Base-by-base conservation (phyloP, 768 basidiomycete genomes). In the Trametes cinnabarina region DNA sequence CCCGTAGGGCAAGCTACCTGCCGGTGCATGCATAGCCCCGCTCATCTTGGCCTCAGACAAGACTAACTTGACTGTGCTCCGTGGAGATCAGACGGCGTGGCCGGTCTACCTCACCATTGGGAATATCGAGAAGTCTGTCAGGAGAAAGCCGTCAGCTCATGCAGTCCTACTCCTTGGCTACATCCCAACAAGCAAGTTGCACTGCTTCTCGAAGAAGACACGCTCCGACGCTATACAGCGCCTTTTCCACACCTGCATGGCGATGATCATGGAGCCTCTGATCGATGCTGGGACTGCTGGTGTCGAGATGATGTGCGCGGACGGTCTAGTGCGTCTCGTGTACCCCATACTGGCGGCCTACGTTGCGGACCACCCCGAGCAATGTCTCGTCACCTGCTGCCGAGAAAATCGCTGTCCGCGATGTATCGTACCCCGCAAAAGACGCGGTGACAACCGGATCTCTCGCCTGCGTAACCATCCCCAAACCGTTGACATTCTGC, bases 41-140 rank as follows among this genome's bases (percentile, higher is more conserved):
- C 44, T 83, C 5, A 79, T 82, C 19, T 63, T 82, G 2, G 72
- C 77, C 0, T 72, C 77, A 0, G 78, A 82, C 65, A 81, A 80
- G 48, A 81, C 77, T 0, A 68, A 73, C 50, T 58, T 80, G 0
- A 76, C 76, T 0, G 57, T 65, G 0, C 77, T 80, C 54, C 60
- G 67, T 8, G 66, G 69, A 0, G 73, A 77, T 53, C 77, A 80
- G 57, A 51, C 51, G 14, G 72, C 71, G 4, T 73, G 66, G 51
- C 72, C 69, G 3, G 68, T 72, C 1, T 72, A 72, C 43, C 39
- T 73, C 4, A 63, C 66, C 10, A 65, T 73, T 35, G 71, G 72
- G 0, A 73, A 72, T 47, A 58, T 73, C 6, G 25, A 51, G 3
- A 70, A 67, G 22, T 40, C 55, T 3, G 41, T 64, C 0, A 63